Base-by-base conservation (phyloP, 345 rosid genomes). In the Eutrema japonicum region DNA sequence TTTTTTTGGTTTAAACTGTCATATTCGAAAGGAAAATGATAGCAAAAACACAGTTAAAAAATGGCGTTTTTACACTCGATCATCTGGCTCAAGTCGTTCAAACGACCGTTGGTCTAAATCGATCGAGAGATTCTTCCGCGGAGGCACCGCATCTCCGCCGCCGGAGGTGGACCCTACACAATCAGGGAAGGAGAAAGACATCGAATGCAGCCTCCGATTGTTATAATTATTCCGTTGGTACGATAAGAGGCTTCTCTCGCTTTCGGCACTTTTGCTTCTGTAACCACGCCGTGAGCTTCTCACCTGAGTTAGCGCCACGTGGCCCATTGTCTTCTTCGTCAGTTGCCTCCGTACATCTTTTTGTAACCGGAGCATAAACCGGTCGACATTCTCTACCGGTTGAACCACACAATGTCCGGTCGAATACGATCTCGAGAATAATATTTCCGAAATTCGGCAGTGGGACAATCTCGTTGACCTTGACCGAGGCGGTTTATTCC, bases 351-450 rank as follows among this genome's bases (percentile, higher is more conserved):
- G 73, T 4, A 83, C 82, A 8, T 88, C 89, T 14, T 79, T 84
- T 8, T 95, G 91, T 38, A 92, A 78, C 69, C 87, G 80, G 63
- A 92, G 78, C 0, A 89, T 90, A 70, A 89, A 90, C 81, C 88
- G 83, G 36, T 92, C 91, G 0, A 42, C 5, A 76, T 81, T 73
- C 60, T 83, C 87, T 6, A 80, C 79, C 10, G 77, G 79, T 64
- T 81, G 89, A 59, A 85, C 80, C 77, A 68, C 18, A 8, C 79
- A 82, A 74, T 87, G 88, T 14, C 92, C 94, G 6, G 87, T 92
- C 10, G 95, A 87, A 74, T 83, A 81, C 2, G 96, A 92, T 27
- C 92, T 82, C 1, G 89, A 80, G 52, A 85, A 64, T 12, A 85
- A 72, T 43, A 48, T 29, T 1, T 71, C 70, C 5, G 71, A n/a